Conservation (phyloP, 139 green algal genomes). For the Coelastrella sp. region DNA sequence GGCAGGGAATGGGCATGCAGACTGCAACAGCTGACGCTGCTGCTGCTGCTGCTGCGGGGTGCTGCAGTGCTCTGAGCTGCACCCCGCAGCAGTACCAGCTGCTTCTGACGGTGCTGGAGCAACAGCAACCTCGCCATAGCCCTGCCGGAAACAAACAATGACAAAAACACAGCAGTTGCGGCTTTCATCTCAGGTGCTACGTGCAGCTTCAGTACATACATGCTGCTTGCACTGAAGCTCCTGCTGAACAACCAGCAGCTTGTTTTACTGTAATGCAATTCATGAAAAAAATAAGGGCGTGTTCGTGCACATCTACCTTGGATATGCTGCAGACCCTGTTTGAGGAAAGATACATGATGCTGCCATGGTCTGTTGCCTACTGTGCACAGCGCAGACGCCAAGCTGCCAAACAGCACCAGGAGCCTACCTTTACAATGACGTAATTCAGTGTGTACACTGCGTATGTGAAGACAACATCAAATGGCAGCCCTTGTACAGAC, state of each 20-base stretch:
- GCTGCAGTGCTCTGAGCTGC: neutral
- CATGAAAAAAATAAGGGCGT: too few species aligned
- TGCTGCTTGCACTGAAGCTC: too few species aligned
- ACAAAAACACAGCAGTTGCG: too few species aligned
- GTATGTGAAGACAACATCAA: constrained; percentile 53
- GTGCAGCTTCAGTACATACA: too few species aligned
- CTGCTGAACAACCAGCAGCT: too few species aligned
- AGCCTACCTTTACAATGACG: constrained; percentile 47
- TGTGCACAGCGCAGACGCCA: neutral
- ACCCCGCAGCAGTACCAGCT: neutral
- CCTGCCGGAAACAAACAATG: neutral
- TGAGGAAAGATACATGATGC: too few species aligned
- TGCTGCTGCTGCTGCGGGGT: neutral
- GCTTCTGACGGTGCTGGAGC: neutral
- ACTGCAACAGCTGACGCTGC: constrained; percentile 1
- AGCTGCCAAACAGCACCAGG: neutral
- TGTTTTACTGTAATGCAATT: too few species aligned
- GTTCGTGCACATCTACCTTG: too few species aligned
- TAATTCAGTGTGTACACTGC: constrained; percentile 56
- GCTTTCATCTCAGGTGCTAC: too few species aligned
- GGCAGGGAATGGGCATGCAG: constrained; percentile 39
- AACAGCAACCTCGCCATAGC: constrained; percentile 12
- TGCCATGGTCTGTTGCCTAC: neutral
- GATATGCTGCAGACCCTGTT: too few species aligned
- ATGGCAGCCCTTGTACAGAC: constrained; percentile 40